These are phyloP conservation scores for Hypoxylon rubiginosum DNA, from an alignment of 2,329 filamentous ascomycete genomes.

Conservation along the genomic window DNA sequence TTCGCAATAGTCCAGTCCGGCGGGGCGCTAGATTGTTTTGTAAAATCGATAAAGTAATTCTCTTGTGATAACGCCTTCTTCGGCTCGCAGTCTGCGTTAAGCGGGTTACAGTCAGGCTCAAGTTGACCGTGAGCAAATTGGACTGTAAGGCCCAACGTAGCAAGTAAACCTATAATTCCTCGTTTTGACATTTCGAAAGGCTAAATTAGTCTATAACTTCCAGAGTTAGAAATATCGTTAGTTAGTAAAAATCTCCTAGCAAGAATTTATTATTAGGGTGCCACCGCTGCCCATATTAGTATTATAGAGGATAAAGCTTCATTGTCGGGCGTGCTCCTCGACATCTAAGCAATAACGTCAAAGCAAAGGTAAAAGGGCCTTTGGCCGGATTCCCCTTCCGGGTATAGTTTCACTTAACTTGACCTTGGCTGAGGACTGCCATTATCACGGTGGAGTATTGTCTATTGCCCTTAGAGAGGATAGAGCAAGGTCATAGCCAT, in stretches of 20 bases:
- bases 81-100: conserved; percentile 45
- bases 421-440: conserved; percentile 5
- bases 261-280: conserved; percentile 6
- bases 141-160: conserved; percentile 43
- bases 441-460: conserved; percentile 23
- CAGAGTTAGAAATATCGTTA: conserved; percentile 35
- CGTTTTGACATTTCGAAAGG: conserved; percentile 45
- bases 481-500: conserved; percentile 7
- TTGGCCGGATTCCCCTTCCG: conserved; percentile 46
- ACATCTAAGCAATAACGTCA: conserved; percentile 43
- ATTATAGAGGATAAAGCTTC: conserved; percentile 47
- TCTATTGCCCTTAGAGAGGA: conserved; percentile 21
- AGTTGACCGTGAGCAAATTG: conserved; percentile 47
- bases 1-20: conserved; percentile 47
- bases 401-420: conserved; percentile 18
- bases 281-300: conserved; percentile 43
- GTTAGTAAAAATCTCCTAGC: conserved; percentile 10
- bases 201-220: conserved; percentile 39
- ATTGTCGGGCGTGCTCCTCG: conserved; percentile 42
- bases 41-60: conserved; percentile 52
- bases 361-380: conserved; percentile 44
- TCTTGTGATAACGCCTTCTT: conserved; percentile 47
- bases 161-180: conserved; percentile 44
- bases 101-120: conserved; percentile 50
- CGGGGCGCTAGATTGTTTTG: conserved; percentile 44